Conservation (phyloP, 2,329 filamentous ascomycete genomes). For the Berkeleyomyces rouxiae region DNA sequence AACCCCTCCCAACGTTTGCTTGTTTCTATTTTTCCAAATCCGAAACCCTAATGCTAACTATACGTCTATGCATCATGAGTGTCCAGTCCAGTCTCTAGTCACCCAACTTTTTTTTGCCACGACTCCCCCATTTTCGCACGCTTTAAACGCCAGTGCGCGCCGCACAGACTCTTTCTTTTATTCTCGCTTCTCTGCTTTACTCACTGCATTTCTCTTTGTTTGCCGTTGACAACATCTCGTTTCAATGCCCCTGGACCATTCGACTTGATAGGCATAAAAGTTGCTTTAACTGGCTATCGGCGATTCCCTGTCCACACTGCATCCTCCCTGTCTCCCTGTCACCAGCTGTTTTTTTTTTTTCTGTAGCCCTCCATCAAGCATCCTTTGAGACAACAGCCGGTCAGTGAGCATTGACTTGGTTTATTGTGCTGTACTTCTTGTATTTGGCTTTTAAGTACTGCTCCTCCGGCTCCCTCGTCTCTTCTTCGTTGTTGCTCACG, state of each 20-base stretch:
- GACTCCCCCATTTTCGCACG: neutral
- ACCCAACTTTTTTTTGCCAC: neutral
- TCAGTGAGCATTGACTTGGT: neutral
- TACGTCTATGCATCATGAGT: neutral
- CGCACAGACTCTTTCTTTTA: constrained; percentile 1
- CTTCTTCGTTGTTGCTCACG: neutral
- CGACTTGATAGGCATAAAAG: constrained; percentile 1
- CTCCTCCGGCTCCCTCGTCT: neutral
- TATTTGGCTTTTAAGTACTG: neutral
- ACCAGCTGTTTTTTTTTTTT: neutral
- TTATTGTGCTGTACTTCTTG: neutral
- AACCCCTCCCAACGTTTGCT: neutral
- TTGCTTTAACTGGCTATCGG: constrained; percentile 2
- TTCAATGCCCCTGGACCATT: neutral
- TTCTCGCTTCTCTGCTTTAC: neutral
- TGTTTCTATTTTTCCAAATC: neutral
- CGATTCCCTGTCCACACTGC: neutral
- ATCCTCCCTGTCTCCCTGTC: neutral
- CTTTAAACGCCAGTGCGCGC: neutral
- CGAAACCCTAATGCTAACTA: neutral
- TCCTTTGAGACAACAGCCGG: neutral
- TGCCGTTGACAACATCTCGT: neutral
- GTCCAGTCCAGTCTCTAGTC: neutral
- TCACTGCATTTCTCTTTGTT: neutral
- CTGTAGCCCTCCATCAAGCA: neutral